A percentile compares a stretch with the other conserved stretches of the same genome.
Evolutionary conservation across 345 rosid genomes (phyloP).

Genomic region (Salix caprea): DNA sequence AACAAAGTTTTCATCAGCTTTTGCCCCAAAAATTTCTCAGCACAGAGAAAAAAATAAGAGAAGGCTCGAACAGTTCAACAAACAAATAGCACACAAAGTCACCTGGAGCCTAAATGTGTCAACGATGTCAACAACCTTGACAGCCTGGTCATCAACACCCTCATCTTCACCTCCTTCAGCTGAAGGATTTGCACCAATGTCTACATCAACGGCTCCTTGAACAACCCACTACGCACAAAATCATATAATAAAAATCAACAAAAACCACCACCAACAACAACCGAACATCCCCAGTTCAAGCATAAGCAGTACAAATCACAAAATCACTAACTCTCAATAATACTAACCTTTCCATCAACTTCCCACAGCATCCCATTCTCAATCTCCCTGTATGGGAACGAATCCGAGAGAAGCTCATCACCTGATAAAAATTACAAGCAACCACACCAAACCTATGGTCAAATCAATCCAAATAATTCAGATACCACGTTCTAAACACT

Average conservation of each 20-base stretch:
- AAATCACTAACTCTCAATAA: not conserved
- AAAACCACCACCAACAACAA: not conserved
- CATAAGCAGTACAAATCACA: not conserved
- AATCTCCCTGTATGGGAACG: conserved; percentile 80
- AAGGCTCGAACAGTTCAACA: not conserved
- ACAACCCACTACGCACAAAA: conserved; percentile 63
- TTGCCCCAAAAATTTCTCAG: not conserved
- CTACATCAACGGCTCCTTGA: conserved; percentile 62
- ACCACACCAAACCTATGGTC: not conserved
- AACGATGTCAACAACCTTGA: conserved; percentile 92
- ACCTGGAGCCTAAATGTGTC: conserved; percentile 99
- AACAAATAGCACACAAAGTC: not conserved
- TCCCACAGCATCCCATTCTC: conserved; percentile 71
- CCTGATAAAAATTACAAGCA: conserved; percentile 5
- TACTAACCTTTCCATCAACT: conserved; percentile 79
- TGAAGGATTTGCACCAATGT: conserved; percentile 97
- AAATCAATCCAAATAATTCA: not conserved
- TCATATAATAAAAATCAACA: not conserved
- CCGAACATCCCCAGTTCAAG: not conserved
- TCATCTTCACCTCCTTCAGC: conserved; percentile 89
- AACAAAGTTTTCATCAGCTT: not conserved
- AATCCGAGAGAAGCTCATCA: conserved; percentile 93
- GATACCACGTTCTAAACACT: not conserved
- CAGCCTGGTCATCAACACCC: conserved; percentile 75
- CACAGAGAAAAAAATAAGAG: not conserved